phyloP scores from a whole-genome alignment of 768 basidiomycete species.

The Phanerochaete carnosa region DNA sequence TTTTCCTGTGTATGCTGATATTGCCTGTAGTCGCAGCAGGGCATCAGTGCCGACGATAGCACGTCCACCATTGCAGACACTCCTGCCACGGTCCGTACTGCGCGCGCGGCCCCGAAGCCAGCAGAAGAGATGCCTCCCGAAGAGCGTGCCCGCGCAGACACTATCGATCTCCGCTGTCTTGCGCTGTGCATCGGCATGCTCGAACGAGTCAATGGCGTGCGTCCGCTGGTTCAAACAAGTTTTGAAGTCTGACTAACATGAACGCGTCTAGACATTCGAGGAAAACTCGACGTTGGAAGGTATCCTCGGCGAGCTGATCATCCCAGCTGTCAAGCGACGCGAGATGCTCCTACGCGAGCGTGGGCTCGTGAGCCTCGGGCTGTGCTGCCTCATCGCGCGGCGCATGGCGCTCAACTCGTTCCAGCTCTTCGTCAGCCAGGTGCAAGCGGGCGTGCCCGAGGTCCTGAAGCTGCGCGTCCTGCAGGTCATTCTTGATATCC shows the following conservation, averaged over 20 bases:
- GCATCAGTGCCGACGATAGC: constrained; percentile 27
- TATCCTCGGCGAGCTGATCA: constrained; percentile 73
- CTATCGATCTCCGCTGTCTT: constrained; percentile 73
- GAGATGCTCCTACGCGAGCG: constrained; percentile 78
- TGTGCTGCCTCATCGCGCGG: constrained; percentile 85
- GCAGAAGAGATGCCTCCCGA: constrained; percentile 50
- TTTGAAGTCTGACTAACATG: constrained; percentile 14
- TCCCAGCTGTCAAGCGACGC: constrained; percentile 88
- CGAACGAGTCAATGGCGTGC: constrained; percentile 80
- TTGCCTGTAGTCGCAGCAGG: constrained; percentile 16
- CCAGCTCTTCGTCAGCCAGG: constrained; percentile 79
- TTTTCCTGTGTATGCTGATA: not conserved
- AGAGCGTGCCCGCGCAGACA: constrained; percentile 53
- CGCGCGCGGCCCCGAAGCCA: constrained; percentile 28
- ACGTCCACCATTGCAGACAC: constrained; percentile 32
- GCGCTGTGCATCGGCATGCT: constrained; percentile 78
- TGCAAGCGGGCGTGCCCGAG: constrained; percentile 54
- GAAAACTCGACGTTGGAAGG: constrained; percentile 73
- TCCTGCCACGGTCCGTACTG: constrained; percentile 22
- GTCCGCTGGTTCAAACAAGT: constrained; percentile 23
- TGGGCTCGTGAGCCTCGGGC: constrained; percentile 74
- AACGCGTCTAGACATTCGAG: constrained; percentile 42
- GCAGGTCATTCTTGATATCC: constrained; percentile 80
- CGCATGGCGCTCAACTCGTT: constrained; percentile 65
- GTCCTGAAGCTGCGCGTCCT: constrained; percentile 65